Percentiles rank a stretch among this genome's conserved stretches.
These are phyloP conservation scores for carrot (Daucus carota) DNA, from an alignment of 129 eudicot species.

Conservation along the genomic window DNA sequence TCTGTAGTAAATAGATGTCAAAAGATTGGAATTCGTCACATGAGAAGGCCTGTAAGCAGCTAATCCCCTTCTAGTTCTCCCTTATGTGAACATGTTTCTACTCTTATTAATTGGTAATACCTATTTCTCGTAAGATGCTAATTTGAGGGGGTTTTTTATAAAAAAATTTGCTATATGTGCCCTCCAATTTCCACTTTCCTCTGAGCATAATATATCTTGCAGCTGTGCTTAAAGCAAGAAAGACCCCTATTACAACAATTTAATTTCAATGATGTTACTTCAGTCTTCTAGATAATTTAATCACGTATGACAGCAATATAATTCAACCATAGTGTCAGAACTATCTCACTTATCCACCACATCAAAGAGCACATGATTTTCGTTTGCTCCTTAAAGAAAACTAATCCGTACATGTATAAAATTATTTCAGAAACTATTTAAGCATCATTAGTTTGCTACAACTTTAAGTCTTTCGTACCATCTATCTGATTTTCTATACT, in stretches of 20 bases:
- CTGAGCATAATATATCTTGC: no score
- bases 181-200: no score
- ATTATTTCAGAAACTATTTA: no score
- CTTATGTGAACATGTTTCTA: neutral
- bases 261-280: no score
- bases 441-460: no score
- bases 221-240: neutral
- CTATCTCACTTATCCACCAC: neutral
- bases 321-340: neutral
- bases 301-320: neutral
- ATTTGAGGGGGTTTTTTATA: no score
- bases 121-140: neutral
- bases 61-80: neutral
- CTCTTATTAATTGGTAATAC: no score
- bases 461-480: no score
- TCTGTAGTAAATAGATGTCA: slow-evolving; percentile 56
- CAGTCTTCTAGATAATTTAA: neutral
- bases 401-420: no score
- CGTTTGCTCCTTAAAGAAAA: neutral
- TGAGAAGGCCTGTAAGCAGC: slow-evolving; percentile 94
- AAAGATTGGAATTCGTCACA: slow-evolving; percentile 59
- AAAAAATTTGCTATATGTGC: no score
- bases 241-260: no score
- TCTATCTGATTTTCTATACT: no score
- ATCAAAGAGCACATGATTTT: neutral